A percentile compares a stretch with the other conserved stretches of the same genome.
Evolutionary conservation across 2,329 filamentous ascomycete genomes (phyloP).

Genomic region (Plectosphaerella cucumerina): DNA sequence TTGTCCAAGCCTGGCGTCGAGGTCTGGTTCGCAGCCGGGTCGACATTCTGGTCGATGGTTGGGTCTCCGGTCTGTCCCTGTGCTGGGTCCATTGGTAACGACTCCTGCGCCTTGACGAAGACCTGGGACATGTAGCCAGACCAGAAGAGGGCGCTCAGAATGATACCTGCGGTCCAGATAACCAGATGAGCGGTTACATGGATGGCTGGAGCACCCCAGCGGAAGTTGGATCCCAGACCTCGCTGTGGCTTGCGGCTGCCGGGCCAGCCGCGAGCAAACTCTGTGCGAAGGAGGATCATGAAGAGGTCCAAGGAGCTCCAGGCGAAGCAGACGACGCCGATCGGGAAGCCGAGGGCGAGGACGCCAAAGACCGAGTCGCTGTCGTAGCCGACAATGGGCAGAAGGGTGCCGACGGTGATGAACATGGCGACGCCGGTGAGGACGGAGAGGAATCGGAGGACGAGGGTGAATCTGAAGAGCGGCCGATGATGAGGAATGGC

Average conservation of each 20-base stretch:
- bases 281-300: slow-evolving; percentile 1
- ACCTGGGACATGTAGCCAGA: too few species aligned
- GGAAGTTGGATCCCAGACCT: slow-evolving; percentile 5
- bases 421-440: slow-evolving; percentile 2
- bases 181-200: slow-evolving; percentile 9
- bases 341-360: slow-evolving; percentile 5
- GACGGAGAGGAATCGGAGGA: slow-evolving; percentile 5
- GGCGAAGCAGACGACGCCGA: not conserved
- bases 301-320: slow-evolving; percentile 7
- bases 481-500: slow-evolving; percentile 11
- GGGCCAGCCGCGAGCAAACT: too few species aligned
- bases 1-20: too few species aligned
- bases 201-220: slow-evolving; percentile 1
- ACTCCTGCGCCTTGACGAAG: too few species aligned
- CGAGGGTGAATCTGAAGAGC: slow-evolving; percentile 7
- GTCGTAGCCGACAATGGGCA: too few species aligned
- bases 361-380: not conserved
- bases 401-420: not conserved
- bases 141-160: not conserved
- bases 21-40: too few species aligned
- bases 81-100: too few species aligned
- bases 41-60: too few species aligned
- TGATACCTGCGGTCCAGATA: slow-evolving; percentile 2
- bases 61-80: too few species aligned
- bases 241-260: not conserved